These are phyloP conservation scores for Calonectria pteridis DNA, from an alignment of 2,329 filamentous ascomycete species.

Conservation along the genomic window DNA sequence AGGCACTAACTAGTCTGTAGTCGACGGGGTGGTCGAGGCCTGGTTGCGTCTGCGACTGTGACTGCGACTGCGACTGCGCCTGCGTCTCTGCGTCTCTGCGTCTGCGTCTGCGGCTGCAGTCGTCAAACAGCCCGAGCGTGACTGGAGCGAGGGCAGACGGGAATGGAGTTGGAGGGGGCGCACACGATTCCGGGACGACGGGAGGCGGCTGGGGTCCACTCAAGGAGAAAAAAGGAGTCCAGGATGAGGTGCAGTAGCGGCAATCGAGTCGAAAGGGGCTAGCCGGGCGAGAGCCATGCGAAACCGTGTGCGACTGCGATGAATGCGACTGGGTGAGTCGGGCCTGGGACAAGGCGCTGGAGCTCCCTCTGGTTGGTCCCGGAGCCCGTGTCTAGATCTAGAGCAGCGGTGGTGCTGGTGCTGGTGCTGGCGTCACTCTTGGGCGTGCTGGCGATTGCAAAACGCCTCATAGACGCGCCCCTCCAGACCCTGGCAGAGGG, in stretches of 20 bases:
- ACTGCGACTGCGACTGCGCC: background rate
- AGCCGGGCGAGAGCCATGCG: background rate
- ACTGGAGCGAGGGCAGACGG: constrained; percentile 11
- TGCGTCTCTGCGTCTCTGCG: background rate
- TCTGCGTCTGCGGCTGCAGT: constrained; percentile 13
- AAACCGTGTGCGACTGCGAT: background rate
- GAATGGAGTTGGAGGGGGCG: constrained; percentile 6
- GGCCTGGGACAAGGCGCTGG: background rate
- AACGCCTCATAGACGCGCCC: constrained; percentile 6
- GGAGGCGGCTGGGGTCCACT: constrained; percentile 22
- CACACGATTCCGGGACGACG: constrained; percentile 27
- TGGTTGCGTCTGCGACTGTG: background rate
- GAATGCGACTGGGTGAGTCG: constrained; percentile 2
- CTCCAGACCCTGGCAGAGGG: background rate
- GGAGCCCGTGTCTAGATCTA: constrained; percentile 14
- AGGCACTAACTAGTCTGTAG: too few relatives aligned
- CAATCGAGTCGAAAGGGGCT: background rate
- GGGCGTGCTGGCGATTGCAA: constrained; percentile 2
- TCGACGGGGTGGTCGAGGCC: background rate
- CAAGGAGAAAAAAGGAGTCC: constrained; percentile 31
- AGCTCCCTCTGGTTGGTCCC: constrained; percentile 4
- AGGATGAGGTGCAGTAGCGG: constrained; percentile 41
- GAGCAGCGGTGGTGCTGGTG: background rate
- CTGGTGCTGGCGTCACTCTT: constrained; percentile 13
- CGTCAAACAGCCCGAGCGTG: constrained; percentile 13